These are phyloP conservation scores for Saxophila tyrrhenica DNA, from an alignment of 495 filamentous ascomycete species.

Conservation along the genomic window DNA sequence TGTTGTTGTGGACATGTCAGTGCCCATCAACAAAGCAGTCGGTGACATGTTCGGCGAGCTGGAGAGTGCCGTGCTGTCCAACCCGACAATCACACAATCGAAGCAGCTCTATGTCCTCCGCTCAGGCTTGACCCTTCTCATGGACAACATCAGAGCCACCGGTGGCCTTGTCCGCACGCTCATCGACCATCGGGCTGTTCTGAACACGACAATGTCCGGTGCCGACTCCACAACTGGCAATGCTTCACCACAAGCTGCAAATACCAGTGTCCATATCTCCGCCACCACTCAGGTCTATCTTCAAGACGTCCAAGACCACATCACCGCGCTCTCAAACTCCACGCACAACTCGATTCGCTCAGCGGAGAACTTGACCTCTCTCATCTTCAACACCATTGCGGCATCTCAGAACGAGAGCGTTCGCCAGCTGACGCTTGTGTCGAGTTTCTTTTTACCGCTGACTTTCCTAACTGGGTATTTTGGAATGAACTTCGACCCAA, in stretches of 20 bases:
- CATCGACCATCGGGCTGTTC: constrained; percentile 58
- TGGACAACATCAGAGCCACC: constrained; percentile 68
- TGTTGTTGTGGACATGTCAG: constrained; percentile 46
- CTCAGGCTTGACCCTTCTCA: constrained; percentile 66
- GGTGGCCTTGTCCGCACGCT: constrained; percentile 67
- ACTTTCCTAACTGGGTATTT: constrained; percentile 60
- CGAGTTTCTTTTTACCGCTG: constrained; percentile 72
- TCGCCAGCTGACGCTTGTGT: constrained; percentile 70
- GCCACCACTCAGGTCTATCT: constrained; percentile 58
- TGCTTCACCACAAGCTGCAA: constrained; percentile 34
- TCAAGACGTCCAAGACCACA: constrained; percentile 65
- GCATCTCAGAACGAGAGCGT: constrained; percentile 82
- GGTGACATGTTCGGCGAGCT: constrained; percentile 70
- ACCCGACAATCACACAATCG: constrained; percentile 65
- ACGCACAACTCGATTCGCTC: constrained; percentile 61
- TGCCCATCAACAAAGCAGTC: constrained; percentile 51
- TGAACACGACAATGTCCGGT: background rate
- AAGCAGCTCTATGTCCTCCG: constrained; percentile 71
- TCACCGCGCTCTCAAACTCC: constrained; percentile 67
- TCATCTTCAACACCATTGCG: constrained; percentile 78
- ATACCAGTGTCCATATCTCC: constrained; percentile 32
- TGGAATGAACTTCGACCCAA: constrained; percentile 64
- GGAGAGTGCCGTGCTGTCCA: constrained; percentile 73
- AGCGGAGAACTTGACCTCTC: constrained; percentile 77
- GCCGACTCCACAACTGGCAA: background rate